phyloP scores from a whole-genome alignment of 306 rosid species.

The Prunus persica region Prunus_persica_NCBIv2 NC_034009.1:47410501-47411000 shows the following conservation, averaged over 20 bases:
- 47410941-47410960: neutral
- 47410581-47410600: neutral
- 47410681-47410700: constrained; percentile 92
- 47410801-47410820: constrained; percentile 73
- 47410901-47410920: constrained; percentile 54
- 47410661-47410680: constrained; percentile 76
- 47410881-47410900: constrained; percentile 92
- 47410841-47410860: constrained; percentile 87
- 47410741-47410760: constrained; percentile 65
- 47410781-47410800: constrained; percentile 73
- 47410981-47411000: too few relatives aligned
- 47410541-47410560: too few relatives aligned
- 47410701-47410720: constrained; percentile 87
- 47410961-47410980: too few relatives aligned
- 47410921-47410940: neutral
- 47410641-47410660: constrained; percentile 75
- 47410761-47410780: constrained; percentile 76
- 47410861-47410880: constrained; percentile 89
- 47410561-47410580: too few relatives aligned
- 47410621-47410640: constrained; percentile 38
- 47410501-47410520: neutral
- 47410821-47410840: constrained; percentile 93
- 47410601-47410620: neutral
- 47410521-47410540: neutral
- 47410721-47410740: constrained; percentile 74